These are phyloP conservation scores for Aureobasidium namibiae DNA, from an alignment of 2,329 filamentous ascomycete genomes.

Conservation along the genomic window DNA sequence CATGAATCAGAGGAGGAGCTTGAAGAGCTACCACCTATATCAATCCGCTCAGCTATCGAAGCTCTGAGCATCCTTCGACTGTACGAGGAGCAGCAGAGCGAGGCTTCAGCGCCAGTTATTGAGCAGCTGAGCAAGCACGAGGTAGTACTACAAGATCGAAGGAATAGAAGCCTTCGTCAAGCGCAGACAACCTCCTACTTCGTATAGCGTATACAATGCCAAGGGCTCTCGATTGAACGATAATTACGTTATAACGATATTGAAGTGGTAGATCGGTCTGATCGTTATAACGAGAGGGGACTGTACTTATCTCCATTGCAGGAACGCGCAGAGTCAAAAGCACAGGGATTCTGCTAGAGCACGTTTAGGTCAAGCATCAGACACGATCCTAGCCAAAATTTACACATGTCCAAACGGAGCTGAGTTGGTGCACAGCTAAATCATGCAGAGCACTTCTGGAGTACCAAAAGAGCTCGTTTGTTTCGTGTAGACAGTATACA, in stretches of 20 bases:
- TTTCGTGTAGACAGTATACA: neutral
- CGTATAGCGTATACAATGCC: too few relatives aligned
- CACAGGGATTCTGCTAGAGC: neutral
- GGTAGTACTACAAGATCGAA: neutral
- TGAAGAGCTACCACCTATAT: neutral
- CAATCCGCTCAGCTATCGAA: neutral
- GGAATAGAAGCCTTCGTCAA: neutral
- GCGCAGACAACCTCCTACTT: neutral
- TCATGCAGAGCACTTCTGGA: neutral
- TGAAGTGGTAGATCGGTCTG: too few relatives aligned
- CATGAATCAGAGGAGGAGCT: neutral
- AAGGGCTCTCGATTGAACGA: too few relatives aligned
- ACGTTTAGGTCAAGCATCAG: neutral
- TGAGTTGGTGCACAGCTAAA: neutral
- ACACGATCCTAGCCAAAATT: neutral
- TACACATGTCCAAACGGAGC: neutral
- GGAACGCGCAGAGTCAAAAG: neutral
- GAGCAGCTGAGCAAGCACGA: neutral
- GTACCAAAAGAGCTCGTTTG: neutral
- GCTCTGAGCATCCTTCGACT: neutral
- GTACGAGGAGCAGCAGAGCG: conserved; percentile 2
- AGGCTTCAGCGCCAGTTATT: neutral
- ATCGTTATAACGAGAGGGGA: too few relatives aligned
- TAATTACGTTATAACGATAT: too few relatives aligned
- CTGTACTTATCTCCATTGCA: neutral